These are phyloP conservation scores for Ophiostoma sp. DNA, from an alignment of 2,329 filamentous ascomycete species.

Conservation along the genomic window DNA sequence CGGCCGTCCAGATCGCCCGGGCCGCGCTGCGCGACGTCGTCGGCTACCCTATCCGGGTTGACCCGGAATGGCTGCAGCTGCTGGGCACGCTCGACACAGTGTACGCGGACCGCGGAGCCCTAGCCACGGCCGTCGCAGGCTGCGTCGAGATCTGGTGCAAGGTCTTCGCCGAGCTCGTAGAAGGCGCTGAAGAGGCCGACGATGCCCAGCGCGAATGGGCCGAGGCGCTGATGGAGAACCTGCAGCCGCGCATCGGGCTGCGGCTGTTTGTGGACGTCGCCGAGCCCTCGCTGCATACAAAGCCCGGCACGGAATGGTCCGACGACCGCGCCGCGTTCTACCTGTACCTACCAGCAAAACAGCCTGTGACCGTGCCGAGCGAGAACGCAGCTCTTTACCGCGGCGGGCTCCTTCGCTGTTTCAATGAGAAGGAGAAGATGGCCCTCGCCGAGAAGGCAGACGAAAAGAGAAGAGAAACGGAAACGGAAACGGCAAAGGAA, in stretches of 20 bases:
- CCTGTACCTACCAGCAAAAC: background rate
- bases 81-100: constrained; percentile 35
- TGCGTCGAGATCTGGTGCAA: constrained; percentile 39
- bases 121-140: constrained; percentile 37
- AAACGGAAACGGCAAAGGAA: constrained; percentile 17
- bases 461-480: constrained; percentile 16
- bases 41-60: constrained; percentile 37
- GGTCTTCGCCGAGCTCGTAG: constrained; percentile 37
- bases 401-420: background rate
- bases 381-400: background rate
- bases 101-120: constrained; percentile 39
- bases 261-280: constrained; percentile 34
- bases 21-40: constrained; percentile 33
- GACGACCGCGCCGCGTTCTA: background rate
- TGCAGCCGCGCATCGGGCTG: constrained; percentile 29
- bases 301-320: background rate
- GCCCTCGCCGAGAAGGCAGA: background rate
- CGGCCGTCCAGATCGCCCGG: constrained; percentile 34
- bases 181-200: constrained; percentile 29
- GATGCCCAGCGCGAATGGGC: constrained; percentile 39
- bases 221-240: constrained; percentile 39
- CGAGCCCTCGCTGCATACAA: constrained; percentile 29
- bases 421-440: background rate
- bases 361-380: background rate
- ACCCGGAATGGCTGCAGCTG: constrained; percentile 43